phyloP scores from a whole-genome alignment of 345 rosid genomes.

The Pistacia integerrima region DNA sequence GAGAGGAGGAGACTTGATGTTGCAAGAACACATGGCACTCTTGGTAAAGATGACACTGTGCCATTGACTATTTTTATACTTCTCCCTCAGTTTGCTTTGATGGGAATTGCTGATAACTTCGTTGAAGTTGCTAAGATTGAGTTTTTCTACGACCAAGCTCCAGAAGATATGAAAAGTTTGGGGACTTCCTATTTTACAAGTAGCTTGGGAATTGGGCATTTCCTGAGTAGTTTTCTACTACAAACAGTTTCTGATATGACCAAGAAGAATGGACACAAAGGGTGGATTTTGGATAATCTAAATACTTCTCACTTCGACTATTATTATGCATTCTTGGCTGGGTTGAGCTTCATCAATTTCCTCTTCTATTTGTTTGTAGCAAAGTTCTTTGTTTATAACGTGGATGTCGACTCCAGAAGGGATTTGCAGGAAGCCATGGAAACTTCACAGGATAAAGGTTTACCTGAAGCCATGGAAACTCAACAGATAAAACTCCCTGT shows the following conservation, averaged over 20 bases:
- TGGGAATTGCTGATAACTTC: constrained; percentile 77
- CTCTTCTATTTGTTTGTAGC: constrained; percentile 56
- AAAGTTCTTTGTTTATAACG: constrained; percentile 55
- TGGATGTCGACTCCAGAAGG: constrained; percentile 32
- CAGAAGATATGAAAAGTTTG: constrained; percentile 77
- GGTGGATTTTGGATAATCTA: constrained; percentile 76
- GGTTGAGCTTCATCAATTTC: constrained; percentile 54
- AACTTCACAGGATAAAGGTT: constrained; percentile 11
- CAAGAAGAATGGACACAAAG: constrained; percentile 42
- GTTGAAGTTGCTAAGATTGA: constrained; percentile 78
- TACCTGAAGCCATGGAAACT: constrained; percentile 1
- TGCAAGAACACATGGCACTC: constrained; percentile 38
- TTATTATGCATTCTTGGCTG: constrained; percentile 62
- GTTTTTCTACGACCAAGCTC: constrained; percentile 90
- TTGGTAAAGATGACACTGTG: constrained; percentile 29
- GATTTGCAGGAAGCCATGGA: constrained; percentile 21
- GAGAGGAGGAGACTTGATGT: constrained; percentile 64
- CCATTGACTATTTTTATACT: constrained; percentile 66
- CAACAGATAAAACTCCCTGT: not conserved
- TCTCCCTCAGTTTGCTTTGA: constrained; percentile 70
- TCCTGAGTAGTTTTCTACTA: constrained; percentile 68
- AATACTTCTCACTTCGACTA: constrained; percentile 68
- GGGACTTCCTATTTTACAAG: constrained; percentile 71
- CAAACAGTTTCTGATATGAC: constrained; percentile 49
- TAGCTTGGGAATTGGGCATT: constrained; percentile 64